Conservation (phyloP, 139 green algal genomes). For the Volvox reticuliferus region DNA sequence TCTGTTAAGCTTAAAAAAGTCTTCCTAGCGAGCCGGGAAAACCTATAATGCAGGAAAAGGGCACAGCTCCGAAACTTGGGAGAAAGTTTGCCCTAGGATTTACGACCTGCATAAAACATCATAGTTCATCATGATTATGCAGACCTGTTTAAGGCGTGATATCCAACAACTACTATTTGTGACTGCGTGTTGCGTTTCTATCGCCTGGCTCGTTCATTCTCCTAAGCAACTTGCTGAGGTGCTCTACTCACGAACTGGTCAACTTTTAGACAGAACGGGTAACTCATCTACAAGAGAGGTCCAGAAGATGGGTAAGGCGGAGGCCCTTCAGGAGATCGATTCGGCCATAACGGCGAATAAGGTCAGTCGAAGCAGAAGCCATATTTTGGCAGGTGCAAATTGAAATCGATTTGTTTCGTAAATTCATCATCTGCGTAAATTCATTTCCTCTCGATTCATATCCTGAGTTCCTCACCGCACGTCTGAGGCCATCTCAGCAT, state of each 20-base stretch:
- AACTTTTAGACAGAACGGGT: neutral
- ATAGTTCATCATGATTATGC: neutral
- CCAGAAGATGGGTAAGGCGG: conserved; percentile 9
- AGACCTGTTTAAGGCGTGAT: neutral
- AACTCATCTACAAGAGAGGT: neutral
- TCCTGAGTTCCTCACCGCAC: neutral
- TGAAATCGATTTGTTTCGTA: neutral
- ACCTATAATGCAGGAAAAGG: too few relatives aligned
- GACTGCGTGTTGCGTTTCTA: neutral
- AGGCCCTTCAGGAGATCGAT: conserved; percentile 27
- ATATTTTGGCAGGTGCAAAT: neutral
- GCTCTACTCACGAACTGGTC: neutral
- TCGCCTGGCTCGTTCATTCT: neutral
- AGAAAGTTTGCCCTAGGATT: too few relatives aligned
- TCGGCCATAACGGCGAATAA: conserved; percentile 5
- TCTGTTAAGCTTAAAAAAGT: too few relatives aligned
- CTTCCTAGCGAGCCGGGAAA: too few relatives aligned
- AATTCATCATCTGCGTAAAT: neutral
- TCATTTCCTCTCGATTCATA: neutral
- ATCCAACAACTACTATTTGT: conserved; percentile 1
- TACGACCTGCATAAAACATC: too few relatives aligned
- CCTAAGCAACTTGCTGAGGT: neutral
- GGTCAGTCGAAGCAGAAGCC: neutral
- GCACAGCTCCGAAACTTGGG: too few relatives aligned
- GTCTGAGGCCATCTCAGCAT: too few relatives aligned